Evolutionary conservation across 1,139 yeast genomes (phyloP).

Genomic region (Meyerozyma smithsonii): DNA sequence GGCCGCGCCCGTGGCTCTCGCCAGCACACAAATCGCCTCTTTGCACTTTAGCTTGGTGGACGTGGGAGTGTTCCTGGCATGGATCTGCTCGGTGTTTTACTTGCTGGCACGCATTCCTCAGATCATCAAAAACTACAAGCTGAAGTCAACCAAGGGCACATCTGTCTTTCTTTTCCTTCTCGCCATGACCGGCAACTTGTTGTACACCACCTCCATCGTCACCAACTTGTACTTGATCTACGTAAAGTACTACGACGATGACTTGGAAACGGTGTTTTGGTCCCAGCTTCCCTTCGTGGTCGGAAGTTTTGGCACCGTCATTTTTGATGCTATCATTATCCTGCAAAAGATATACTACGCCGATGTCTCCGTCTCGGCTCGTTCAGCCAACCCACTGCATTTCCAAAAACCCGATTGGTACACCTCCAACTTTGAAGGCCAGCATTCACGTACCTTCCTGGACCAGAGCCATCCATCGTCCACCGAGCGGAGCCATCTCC

Average conservation of each 20-base stretch:
- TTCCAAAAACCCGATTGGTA: conserved; percentile 41
- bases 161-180: conserved; percentile 32
- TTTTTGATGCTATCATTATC: conserved; percentile 30
- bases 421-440: conserved; percentile 10
- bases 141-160: conserved; percentile 32
- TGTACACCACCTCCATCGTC: conserved; percentile 31
- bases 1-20: background rate
- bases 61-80: conserved; percentile 10
- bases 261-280: conserved; percentile 13
- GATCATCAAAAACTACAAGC: conserved; percentile 22
- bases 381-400: conserved; percentile 8
- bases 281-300: conserved; percentile 34
- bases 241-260: conserved; percentile 6
- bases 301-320: conserved; percentile 34
- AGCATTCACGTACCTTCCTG: background rate
- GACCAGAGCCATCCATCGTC: background rate
- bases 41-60: background rate
- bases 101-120: conserved; percentile 12
- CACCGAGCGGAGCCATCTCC: background rate
- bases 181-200: conserved; percentile 34
- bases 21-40: background rate
- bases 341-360: conserved; percentile 28
- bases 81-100: conserved; percentile 12
- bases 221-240: conserved; percentile 21
- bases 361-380: background rate